phyloP scores from a whole-genome alignment of 2,329 filamentous ascomycete species.

The Verticillium zaregamsianum region DNA sequence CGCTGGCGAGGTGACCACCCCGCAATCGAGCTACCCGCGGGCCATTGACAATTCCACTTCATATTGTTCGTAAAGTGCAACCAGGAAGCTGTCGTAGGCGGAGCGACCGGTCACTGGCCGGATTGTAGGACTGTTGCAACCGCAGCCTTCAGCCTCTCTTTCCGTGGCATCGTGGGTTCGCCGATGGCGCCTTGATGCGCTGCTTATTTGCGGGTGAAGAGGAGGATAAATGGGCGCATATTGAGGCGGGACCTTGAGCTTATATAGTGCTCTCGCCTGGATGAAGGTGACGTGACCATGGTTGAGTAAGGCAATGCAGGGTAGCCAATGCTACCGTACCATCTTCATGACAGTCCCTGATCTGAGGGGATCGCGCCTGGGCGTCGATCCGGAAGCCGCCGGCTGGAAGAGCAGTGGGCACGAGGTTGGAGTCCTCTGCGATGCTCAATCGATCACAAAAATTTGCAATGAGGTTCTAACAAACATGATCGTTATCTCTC shows the following conservation, averaged over 20 bases:
- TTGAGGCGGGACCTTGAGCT: slow-evolving; percentile 28
- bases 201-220: slow-evolving; percentile 39
- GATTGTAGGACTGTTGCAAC: neutral
- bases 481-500: too few species aligned
- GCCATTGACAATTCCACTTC: neutral
- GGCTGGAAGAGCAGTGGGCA: neutral
- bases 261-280: slow-evolving; percentile 16
- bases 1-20: neutral
- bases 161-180: neutral
- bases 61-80: neutral
- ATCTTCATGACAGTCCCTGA: neutral
- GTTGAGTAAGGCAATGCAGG: neutral
- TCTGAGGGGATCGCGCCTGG: neutral
- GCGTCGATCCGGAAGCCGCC: neutral
- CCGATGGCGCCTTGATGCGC: neutral
- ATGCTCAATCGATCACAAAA: neutral
- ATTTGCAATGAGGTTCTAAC: too few species aligned
- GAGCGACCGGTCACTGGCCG: neutral
- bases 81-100: neutral
- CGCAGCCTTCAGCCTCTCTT: neutral
- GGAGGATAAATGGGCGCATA: slow-evolving; percentile 38
- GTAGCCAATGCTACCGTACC: neutral
- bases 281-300: neutral
- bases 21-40: neutral
- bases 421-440: neutral